Base-by-base conservation (phyloP, 257 asterid genomes). In the Mitragyna speciosa region DNA sequence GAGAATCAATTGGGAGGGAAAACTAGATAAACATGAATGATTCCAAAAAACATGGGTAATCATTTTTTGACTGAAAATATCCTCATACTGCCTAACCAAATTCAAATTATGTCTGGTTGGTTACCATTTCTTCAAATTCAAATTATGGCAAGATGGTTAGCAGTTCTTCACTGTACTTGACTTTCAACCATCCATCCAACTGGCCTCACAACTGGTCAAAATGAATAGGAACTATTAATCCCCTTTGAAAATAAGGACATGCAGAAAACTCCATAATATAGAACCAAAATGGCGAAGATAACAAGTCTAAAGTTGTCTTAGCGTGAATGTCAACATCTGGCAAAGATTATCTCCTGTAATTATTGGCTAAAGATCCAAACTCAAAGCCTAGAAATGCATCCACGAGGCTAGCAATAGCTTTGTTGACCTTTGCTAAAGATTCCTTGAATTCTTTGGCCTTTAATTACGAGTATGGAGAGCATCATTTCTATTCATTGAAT, bases 371-470 rank as follows among this genome's bases (percentile, higher is more conserved):
- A 43, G 63, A 28, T 33, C 58, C 48, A 47, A 30, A 19, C 20
- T 41, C 64, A 39, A 66, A 41, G 65, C 28, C 45, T 45, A 75
- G 79, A 84, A 33, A 72, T 85, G 82, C 83, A 56, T 43, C 31
- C 76, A 79, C 31, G 39, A 68, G 36, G 49, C 69, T 68, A 68
- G 24, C 20, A 64, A 22, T 51, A 49, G 47, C 31, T 51, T 59
- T 64, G 43, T 83, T 83, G 78, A 79, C 75, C 74, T 74, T 70
- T 59, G 86, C 10, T 79, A 43, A 82, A 74, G 81, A 61, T 69
- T 79, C 72, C 17, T 51, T 36, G 68, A 33, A 24, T 43, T 48
- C 14, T 80, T 2, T 67, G 81, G 28, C 68, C 65, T 75, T 59
- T 64, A 49, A 52, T 67, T 39, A 39, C 47, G 54, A 63, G 49